Conservation (phyloP, 306 rosid genomes). For the Morella rubra region DNA sequence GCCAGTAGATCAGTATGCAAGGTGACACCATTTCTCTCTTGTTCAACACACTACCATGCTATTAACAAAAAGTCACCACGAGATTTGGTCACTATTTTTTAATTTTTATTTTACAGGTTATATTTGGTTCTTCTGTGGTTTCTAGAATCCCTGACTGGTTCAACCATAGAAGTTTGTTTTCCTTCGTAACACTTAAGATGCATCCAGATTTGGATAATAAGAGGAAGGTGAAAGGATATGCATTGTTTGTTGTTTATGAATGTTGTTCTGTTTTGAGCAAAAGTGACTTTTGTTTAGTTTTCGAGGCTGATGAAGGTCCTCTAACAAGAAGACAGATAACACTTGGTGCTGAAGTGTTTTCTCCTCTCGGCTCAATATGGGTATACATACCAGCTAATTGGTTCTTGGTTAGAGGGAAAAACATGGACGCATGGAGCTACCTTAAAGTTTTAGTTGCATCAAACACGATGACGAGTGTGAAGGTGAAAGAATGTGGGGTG, state of each 20-base stretch:
- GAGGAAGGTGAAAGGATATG: not conserved
- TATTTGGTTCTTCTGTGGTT: too few relatives aligned
- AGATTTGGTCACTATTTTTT: too few relatives aligned
- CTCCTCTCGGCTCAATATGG: not conserved
- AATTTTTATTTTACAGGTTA: too few relatives aligned
- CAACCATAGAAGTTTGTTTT: too few relatives aligned
- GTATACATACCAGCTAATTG: not conserved
- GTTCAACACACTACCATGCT: too few relatives aligned
- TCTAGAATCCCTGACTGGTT: too few relatives aligned
- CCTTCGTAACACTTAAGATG: not conserved
- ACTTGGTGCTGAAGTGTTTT: not conserved
- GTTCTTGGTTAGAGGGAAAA: not conserved
- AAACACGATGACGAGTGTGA: not conserved
- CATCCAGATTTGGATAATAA: not conserved
- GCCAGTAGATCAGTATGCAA: too few relatives aligned
- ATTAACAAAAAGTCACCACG: too few relatives aligned
- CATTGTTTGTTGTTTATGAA: not conserved
- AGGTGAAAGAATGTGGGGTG: not conserved
- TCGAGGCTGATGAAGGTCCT: not conserved
- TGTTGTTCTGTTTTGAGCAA: not conserved
- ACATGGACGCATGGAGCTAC: not conserved
- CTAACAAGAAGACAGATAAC: not conserved
- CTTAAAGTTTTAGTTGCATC: not conserved
- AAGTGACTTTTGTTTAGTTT: not conserved
- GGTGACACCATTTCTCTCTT: too few relatives aligned